Evolutionary conservation across 495 filamentous ascomycete genomes (phyloP), one percentile per base, ranked within the genome.

Genomic region (Hypoxylon cercidicola): DNA sequence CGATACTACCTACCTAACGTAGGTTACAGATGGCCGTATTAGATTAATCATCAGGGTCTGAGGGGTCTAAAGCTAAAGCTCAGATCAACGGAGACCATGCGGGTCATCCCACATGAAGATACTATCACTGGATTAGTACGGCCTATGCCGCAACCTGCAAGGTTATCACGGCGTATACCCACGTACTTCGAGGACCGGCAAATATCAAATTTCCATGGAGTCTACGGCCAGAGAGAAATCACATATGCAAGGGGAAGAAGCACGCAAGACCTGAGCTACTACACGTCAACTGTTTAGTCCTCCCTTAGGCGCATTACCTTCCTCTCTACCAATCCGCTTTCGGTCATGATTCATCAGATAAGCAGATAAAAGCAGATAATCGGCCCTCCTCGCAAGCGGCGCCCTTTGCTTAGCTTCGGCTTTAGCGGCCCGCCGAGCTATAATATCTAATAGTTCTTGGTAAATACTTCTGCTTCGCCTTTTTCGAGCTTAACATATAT

Each of bases 341-440:
- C 52, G 64, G 68, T 51, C 56, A 68, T 71, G 71, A 73, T 71
- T 73, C 71, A 68, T 68, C 60, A 64, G 60, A 68, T 68, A 68
- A 70, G 55, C 56, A 66, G 62, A 61, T 55, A 70, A 51, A 68
- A 70, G 55, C 56, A 66, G 62, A 61, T 55, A 70, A 51, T 70
- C 59, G 66, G 62, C 59, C 70, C 70, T 68, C 63, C 59, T 64
- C 51, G 21, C 28, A 62, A 40, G 47, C 60, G n/a, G 19, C 39
- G 41, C 43, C 12, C 37, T 51, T 39, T 58, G 23, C 58, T 59
- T 59, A 58, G 37, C 53, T 64, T 62, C 62, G 53, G 52, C 23
- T 43, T 62, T 65, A 53, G 58, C 64, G 60, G 44, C 16, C 43
- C 62, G 4, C n/a, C 55, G 62, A 30, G 55, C 43, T 54, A 32